Base-by-base conservation (phyloP, 2,329 filamentous ascomycete genomes). In the Talaromyces sp. region DNA sequence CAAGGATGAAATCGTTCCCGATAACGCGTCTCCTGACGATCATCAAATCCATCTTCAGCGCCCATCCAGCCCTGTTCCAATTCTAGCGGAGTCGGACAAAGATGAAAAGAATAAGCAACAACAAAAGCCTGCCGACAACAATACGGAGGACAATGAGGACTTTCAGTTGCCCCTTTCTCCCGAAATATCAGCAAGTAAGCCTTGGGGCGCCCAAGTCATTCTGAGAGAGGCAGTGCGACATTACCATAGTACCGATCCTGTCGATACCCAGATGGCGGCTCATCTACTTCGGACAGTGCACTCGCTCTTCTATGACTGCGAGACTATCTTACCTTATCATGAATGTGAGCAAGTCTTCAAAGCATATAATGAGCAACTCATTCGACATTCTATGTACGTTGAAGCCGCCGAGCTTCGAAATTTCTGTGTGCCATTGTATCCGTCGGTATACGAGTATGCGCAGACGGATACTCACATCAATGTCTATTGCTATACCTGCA, bases 291-390 rank as follows among this genome's bases (percentile, higher is more conserved):
- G 78, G 31, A 80, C 77, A 63, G 65, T 80, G 45, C 77, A 79
- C 62, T 59, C 74, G 22, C 72, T 80, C 10, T 79, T 79, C 58
- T 68, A 71, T 9, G 74, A 76, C 14, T 75, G 73, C 56, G 77
- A 79, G 45, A 66, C 73, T 27, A 76, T 80, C 22, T 69, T 80
- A 52, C 76, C 77, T 1, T 76, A 75, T 41, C 72, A 77, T 61
- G 84, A 87, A 69, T 79, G 84, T 58, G 85, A 87, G 71, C 77
- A 79, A 54, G 83, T 87, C 49, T 80, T 87, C 49, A 79, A 82
- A 47, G 78, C 82, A 3, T 88, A 88, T 72, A 85, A 89, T 73
- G 81, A 83, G 59, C 84, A 85, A 64, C 78, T 89, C 11, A 68
- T 79, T 33, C 74, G 78, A 39, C 78, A 80, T 56, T 75, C 74